Percentiles rank a stretch among this genome's conserved stretches.
Evolutionary conservation across 176 grass and related monocot genomes (phyloP).

Genomic region (Triticum aestivum): DNA sequence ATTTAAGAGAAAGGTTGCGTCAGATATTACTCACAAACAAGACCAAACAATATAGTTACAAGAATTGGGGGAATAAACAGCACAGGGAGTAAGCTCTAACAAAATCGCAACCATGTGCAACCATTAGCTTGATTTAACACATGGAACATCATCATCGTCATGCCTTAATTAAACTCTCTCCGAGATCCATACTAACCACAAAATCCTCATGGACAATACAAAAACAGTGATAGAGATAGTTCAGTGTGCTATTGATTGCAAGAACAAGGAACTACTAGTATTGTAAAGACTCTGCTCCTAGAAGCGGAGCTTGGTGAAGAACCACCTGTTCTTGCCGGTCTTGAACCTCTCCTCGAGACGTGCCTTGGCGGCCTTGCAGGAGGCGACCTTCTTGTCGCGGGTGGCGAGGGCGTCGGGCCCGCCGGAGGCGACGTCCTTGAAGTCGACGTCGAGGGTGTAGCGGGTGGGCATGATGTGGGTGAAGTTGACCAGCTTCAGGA

Average conservation of each 20-base stretch:
- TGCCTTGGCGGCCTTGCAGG: constrained; percentile 43
- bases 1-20: not conserved
- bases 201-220: constrained; percentile 19
- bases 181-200: not conserved
- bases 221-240: not conserved
- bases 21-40: not conserved
- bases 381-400: constrained; percentile 42
- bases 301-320: constrained; percentile 66
- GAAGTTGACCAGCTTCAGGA: constrained; percentile 59
- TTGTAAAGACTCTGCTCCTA: not conserved
- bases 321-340: constrained; percentile 61
- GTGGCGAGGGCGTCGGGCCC: constrained; percentile 32
- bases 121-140: constrained; percentile 1
- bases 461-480: constrained; percentile 61
- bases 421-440: constrained; percentile 46
- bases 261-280: not conserved
- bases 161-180: constrained; percentile 10
- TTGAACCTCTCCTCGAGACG: constrained; percentile 60
- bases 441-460: constrained; percentile 51
- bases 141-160: not conserved
- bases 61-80: not conserved
- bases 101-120: constrained; percentile 13
- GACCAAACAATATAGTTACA: not conserved
- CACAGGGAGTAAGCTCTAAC: not conserved
- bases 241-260: not conserved